These are phyloP conservation scores for Colletotrichum costaricense DNA, from an alignment of 2,329 filamentous ascomycete genomes.

Conservation along the genomic window DNA sequence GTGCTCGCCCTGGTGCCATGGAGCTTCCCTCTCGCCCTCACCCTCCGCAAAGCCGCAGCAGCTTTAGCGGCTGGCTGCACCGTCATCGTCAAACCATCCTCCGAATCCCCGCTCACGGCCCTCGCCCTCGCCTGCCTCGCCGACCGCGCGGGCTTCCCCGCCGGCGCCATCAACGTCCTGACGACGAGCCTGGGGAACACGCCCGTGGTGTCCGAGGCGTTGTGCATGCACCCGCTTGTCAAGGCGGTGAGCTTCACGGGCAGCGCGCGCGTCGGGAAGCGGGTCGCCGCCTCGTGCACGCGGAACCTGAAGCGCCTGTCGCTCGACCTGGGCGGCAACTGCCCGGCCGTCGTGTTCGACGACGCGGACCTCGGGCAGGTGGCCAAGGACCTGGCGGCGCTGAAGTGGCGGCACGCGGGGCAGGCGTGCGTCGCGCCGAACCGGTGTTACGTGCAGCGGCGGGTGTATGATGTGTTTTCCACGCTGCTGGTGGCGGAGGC, in stretches of 20 bases:
- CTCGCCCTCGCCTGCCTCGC: slow-evolving; percentile 71
- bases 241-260: slow-evolving; percentile 84
- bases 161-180: slow-evolving; percentile 79
- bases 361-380: slow-evolving; percentile 74
- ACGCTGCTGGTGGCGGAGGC: slow-evolving; percentile 49
- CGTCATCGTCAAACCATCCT: slow-evolving; percentile 63
- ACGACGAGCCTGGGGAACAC: slow-evolving; percentile 76
- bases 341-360: slow-evolving; percentile 71
- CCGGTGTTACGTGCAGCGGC: slow-evolving; percentile 66
- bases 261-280: slow-evolving; percentile 74
- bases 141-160: slow-evolving; percentile 78
- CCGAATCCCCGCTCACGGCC: slow-evolving; percentile 38
- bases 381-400: slow-evolving; percentile 63
- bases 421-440: slow-evolving; percentile 72
- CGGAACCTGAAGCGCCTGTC: slow-evolving; percentile 74
- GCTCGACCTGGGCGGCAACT: slow-evolving; percentile 77
- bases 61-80: slow-evolving; percentile 80
- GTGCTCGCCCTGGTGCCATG: slow-evolving; percentile 52
- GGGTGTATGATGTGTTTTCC: slow-evolving; percentile 67
- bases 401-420: slow-evolving; percentile 67
- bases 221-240: slow-evolving; percentile 75
- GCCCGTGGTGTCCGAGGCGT: slow-evolving; percentile 62
- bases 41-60: slow-evolving; percentile 58
- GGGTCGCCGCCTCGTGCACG: slow-evolving; percentile 72
- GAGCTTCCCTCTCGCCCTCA: slow-evolving; percentile 71